Percentiles rank a stretch among this genome's conserved stretches.
These are phyloP conservation scores for Penicillium pancosmium DNA, from an alignment of 495 filamentous ascomycete genomes.

Conservation along the genomic window DNA sequence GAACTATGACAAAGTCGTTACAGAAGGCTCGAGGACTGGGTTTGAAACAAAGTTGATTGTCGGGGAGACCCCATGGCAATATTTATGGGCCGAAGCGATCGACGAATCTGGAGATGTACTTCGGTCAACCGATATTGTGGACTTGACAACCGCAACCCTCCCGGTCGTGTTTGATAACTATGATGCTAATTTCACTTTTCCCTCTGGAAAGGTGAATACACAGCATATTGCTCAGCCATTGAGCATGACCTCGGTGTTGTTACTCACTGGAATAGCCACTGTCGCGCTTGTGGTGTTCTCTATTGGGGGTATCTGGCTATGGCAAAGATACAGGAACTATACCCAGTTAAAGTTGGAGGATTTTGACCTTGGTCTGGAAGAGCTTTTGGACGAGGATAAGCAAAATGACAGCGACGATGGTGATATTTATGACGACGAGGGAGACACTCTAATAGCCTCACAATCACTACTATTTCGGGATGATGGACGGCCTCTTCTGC, in stretches of 20 bases:
- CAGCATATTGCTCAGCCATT: not conserved
- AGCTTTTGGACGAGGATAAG: slow-evolving; percentile 4
- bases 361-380: slow-evolving; percentile 12
- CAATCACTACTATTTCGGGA: not conserved
- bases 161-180: slow-evolving; percentile 8
- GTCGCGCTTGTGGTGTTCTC: not conserved
- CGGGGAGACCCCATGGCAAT: slow-evolving; percentile 15
- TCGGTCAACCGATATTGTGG: slow-evolving; percentile 18
- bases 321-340: slow-evolving; percentile 14
- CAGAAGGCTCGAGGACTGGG: slow-evolving; percentile 14
- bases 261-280: slow-evolving; percentile 4
- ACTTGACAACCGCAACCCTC: slow-evolving; percentile 12
- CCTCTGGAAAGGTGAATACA: not conserved
- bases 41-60: slow-evolving; percentile 27
- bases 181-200: slow-evolving; percentile 2
- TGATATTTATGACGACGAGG: slow-evolving; percentile 2
- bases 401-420: slow-evolving; percentile 5
- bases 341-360: slow-evolving; percentile 15
- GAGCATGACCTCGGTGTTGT: not conserved
- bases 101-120: slow-evolving; percentile 13
- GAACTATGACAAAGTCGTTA: not conserved
- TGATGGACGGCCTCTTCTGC: not conserved
- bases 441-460: not conserved
- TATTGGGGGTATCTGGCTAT: not conserved
- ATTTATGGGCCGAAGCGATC: slow-evolving; percentile 25